phyloP scores from a whole-genome alignment of 2,329 filamentous ascomycete genomes.

The Chaetomium globosum region DNA sequence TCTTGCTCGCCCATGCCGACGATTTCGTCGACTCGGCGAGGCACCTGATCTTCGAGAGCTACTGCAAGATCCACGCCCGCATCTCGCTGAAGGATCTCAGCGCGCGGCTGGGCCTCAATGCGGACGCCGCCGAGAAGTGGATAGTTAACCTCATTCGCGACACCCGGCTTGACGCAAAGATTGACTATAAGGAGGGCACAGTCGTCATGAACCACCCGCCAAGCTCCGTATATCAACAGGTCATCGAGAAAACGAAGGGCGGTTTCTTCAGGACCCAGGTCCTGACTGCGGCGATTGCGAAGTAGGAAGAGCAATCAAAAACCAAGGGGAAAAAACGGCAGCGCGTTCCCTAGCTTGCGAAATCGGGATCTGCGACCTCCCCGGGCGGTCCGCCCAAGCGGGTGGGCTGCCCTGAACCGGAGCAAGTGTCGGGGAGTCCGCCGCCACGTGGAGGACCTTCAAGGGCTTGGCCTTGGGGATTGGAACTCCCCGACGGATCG shows the following conservation, averaged over 20 bases:
- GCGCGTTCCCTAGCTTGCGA: neutral
- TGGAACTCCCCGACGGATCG: neutral
- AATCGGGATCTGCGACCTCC: neutral
- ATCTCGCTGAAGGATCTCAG: conserved; percentile 98
- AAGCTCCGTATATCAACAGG: conserved; percentile 97
- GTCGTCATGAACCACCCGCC: conserved; percentile 99
- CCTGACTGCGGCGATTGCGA: conserved; percentile 68
- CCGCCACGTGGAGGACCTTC: neutral
- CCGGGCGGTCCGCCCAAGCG: neutral
- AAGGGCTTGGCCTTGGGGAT: neutral
- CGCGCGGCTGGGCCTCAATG: conserved; percentile 83
- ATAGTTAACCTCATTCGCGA: conserved; percentile 99
- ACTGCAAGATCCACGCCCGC: conserved; percentile 99
- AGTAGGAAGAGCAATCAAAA: conserved; percentile 22
- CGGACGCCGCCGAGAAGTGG: conserved; percentile 99
- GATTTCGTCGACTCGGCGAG: conserved; percentile 90
- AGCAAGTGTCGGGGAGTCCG: neutral
- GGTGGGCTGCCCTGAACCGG: neutral
- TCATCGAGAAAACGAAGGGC: conserved; percentile 98
- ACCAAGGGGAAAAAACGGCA: neutral
- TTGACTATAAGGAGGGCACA: conserved; percentile 97
- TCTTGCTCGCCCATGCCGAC: conserved; percentile 82
- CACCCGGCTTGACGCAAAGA: conserved; percentile 96
- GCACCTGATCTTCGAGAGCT: conserved; percentile 96
- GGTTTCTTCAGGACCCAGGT: conserved; percentile 99